Percentiles rank a stretch among this genome's conserved stretches.
Conservation (phyloP, 1,284 basidiomycete species). For the Pholiota adiposa region DNA sequence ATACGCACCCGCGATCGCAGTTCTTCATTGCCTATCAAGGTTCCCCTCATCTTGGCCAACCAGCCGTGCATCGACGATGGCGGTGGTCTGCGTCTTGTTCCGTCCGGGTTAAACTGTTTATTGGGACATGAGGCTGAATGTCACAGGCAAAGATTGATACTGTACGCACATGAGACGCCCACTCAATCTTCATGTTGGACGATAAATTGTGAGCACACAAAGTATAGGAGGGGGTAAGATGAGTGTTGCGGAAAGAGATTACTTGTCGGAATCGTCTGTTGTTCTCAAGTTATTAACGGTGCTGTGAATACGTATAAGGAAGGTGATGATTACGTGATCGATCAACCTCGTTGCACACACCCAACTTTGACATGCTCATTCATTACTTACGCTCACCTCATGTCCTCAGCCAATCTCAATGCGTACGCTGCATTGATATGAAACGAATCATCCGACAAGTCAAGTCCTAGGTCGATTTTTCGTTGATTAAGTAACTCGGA, state of each 20-base stretch:
- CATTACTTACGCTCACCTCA: slow-evolving; percentile 1
- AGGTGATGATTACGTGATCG: slow-evolving; percentile 20
- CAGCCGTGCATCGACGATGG: slow-evolving; percentile 75
- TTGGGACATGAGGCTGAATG: slow-evolving; percentile 2
- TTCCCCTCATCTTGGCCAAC: slow-evolving; percentile 80
- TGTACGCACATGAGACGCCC: slow-evolving; percentile 44
- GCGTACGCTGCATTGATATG: slow-evolving; percentile 2
- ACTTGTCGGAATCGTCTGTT: slow-evolving; percentile 17
- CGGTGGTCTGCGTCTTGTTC: slow-evolving; percentile 53
- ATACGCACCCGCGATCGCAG: slow-evolving; percentile 51
- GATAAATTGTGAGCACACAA: slow-evolving; percentile 5
- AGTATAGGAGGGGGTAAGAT: slow-evolving; percentile 6
- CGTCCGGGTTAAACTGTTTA: slow-evolving; percentile 49
- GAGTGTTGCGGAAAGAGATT: slow-evolving; percentile 21
- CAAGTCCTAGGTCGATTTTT: background rate
- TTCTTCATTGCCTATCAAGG: slow-evolving; percentile 66
- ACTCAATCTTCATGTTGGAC: slow-evolving; percentile 48
- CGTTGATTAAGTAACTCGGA: background rate
- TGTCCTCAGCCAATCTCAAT: slow-evolving; percentile 1
- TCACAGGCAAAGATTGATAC: background rate
- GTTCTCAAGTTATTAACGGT: slow-evolving; percentile 11
- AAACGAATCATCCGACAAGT: background rate
- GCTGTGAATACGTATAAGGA: slow-evolving; percentile 4
- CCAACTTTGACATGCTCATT: background rate
- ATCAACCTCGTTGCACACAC: slow-evolving; percentile 17